phyloP scores from a whole-genome alignment of 495 filamentous ascomycete genomes.

The Hapsidospora chrysogenum region DNA sequence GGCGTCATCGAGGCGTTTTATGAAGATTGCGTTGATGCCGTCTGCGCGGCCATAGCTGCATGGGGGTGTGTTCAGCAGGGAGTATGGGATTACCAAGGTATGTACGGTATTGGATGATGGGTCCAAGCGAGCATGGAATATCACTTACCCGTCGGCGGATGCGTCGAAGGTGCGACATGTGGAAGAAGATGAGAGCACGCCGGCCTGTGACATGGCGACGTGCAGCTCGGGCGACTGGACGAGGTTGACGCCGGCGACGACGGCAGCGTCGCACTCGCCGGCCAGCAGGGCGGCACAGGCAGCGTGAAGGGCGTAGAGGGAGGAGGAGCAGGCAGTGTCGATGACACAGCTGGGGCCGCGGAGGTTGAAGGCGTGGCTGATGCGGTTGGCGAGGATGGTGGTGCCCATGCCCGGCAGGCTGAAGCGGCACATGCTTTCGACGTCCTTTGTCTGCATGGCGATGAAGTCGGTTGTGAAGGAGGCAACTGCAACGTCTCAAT shows the following conservation, averaged over 20 bases:
- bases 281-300: constrained; percentile 22
- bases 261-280: constrained; percentile 19
- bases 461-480: constrained; percentile 23
- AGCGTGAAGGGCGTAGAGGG: constrained; percentile 28
- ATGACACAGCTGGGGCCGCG: constrained; percentile 18
- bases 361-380: constrained; percentile 25
- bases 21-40: constrained; percentile 25
- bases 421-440: constrained; percentile 8
- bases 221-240: constrained; percentile 17
- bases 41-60: constrained; percentile 39
- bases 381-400: constrained; percentile 23
- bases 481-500: constrained; percentile 38
- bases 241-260: constrained; percentile 22
- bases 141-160: constrained; percentile 27
- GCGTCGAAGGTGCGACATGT: constrained; percentile 27
- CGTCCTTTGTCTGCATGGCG: constrained; percentile 13
- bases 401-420: constrained; percentile 6
- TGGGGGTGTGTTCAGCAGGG: no score
- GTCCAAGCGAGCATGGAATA: no score
- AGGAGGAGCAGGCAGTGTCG: constrained; percentile 32
- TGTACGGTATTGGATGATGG: no score
- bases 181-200: constrained; percentile 24
- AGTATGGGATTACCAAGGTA: no score
- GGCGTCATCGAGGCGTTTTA: constrained; percentile 34
- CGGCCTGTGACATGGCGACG: constrained; percentile 14